phyloP scores from a whole-genome alignment of 2,329 filamentous ascomycete genomes.

The Alternaria panax region DNA sequence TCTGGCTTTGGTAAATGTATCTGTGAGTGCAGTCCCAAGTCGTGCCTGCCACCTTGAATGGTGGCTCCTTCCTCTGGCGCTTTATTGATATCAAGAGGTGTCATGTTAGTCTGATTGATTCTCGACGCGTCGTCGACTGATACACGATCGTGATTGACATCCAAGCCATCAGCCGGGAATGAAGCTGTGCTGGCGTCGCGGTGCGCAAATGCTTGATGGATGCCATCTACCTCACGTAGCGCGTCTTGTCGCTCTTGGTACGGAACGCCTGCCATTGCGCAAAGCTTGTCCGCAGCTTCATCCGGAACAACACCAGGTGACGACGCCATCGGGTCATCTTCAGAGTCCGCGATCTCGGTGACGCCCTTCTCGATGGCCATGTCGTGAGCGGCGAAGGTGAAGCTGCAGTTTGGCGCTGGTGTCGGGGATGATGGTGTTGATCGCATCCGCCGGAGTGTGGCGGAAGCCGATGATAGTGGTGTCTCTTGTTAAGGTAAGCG shows the following conservation, averaged over 20 bases:
- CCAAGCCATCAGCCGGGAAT: constrained; percentile 16
- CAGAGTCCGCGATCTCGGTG: constrained; percentile 44
- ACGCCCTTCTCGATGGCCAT: constrained; percentile 33
- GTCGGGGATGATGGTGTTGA: constrained; percentile 15
- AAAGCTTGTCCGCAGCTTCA: constrained; percentile 32
- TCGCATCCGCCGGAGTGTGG: constrained; percentile 10
- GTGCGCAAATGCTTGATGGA: constrained; percentile 24
- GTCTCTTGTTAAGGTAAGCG: constrained; percentile 36
- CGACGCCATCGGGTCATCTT: constrained; percentile 43
- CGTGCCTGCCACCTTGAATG: neutral
- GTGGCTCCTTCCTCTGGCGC: constrained; percentile 1
- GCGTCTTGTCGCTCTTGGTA: constrained; percentile 32
- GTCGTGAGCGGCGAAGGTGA: constrained; percentile 14
- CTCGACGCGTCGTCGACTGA: constrained; percentile 14
- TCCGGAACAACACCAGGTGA: constrained; percentile 29
- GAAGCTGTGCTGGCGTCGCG: constrained; percentile 12
- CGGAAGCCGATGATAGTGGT: constrained; percentile 30
- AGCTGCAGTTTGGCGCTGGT: neutral
- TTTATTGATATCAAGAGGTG: neutral
- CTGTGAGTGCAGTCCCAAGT: neutral
- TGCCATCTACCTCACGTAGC: constrained; percentile 19
- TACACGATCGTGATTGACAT: constrained; percentile 19
- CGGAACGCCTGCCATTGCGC: constrained; percentile 14
- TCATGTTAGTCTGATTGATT: constrained; percentile 18
- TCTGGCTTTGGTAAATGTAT: neutral